These are phyloP conservation scores for Saturnispora diversa DNA, from an alignment of 805 yeast genomes.

Conservation along the genomic window DNA sequence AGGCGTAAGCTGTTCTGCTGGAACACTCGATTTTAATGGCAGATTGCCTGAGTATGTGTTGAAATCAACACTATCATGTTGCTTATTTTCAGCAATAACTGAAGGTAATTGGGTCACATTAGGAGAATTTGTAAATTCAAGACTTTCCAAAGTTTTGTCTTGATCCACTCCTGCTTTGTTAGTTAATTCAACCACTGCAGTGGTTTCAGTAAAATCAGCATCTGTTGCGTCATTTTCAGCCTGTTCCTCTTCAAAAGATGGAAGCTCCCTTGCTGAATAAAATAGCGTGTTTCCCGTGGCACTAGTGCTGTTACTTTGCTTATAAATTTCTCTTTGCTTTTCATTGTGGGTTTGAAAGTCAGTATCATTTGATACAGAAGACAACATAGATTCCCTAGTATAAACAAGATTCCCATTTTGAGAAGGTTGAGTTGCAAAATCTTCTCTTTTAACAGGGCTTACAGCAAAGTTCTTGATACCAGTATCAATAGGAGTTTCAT, in stretches of 20 bases:
- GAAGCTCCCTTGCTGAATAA: slow-evolving; percentile 3
- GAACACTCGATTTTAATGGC: slow-evolving; percentile 8
- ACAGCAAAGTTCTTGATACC: neutral
- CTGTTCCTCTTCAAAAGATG: too few species aligned
- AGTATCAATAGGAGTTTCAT: neutral
- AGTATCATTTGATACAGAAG: neutral
- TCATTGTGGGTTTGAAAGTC: slow-evolving; percentile 1
- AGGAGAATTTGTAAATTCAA: too few species aligned
- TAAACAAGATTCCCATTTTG: too few species aligned
- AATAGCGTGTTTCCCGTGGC: slow-evolving; percentile 5
- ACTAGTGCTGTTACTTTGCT: slow-evolving; percentile 2
- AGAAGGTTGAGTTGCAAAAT: neutral
- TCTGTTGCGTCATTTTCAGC: neutral
- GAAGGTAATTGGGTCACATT: too few species aligned
- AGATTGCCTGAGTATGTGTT: slow-evolving; percentile 7
- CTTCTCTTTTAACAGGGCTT: slow-evolving; percentile 1
- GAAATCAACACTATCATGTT: slow-evolving; percentile 2
- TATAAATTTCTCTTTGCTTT: neutral
- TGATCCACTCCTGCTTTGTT: too few species aligned
- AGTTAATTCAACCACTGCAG: too few species aligned
- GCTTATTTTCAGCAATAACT: too few species aligned
- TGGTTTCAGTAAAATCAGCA: neutral
- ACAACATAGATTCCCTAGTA: slow-evolving; percentile 5
- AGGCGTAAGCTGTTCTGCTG: too few species aligned
- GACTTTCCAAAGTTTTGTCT: too few species aligned